A percentile compares a stretch with the other conserved stretches of the same genome.
Evolutionary conservation across 2,329 filamentous ascomycete species (phyloP).

Genomic region (Colletotrichum higginsianum): DNA sequence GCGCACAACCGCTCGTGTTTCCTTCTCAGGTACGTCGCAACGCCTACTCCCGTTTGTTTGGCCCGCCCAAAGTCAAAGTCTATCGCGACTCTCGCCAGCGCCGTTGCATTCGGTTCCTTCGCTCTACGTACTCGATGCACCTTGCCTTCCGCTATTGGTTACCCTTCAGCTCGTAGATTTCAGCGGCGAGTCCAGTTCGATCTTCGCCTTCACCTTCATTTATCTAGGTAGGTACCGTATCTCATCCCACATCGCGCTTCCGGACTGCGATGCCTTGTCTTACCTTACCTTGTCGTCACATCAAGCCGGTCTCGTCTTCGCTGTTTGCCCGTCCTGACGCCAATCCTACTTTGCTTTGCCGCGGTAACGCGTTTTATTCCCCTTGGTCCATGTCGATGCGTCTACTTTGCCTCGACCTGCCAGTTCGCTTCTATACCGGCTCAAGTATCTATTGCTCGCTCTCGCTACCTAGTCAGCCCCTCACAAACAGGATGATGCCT

Average conservation of each 20-base stretch:
- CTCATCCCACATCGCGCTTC: constrained; percentile 12
- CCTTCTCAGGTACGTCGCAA: constrained; percentile 35
- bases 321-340: constrained; percentile 13
- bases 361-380: constrained; percentile 12
- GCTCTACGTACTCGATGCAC: constrained; percentile 18
- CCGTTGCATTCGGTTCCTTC: constrained; percentile 39
- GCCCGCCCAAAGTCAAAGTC: constrained; percentile 35
- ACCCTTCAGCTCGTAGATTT: neutral
- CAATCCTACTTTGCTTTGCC: constrained; percentile 20
- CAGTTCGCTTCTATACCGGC: constrained; percentile 12
- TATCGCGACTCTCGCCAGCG: constrained; percentile 40
- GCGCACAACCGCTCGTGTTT: constrained; percentile 30
- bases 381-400: constrained; percentile 1
- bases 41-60: constrained; percentile 23
- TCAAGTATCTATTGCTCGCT: neutral
- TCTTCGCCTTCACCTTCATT: neutral
- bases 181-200: neutral
- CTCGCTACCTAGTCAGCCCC: constrained; percentile 2
- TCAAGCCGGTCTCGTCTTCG: neutral
- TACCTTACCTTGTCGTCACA: constrained; percentile 13
- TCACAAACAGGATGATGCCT: constrained; percentile 5
- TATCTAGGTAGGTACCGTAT: neutral
- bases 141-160: constrained; percentile 1
- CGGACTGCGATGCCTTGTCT: constrained; percentile 3
- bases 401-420: neutral